Base-by-base conservation (phyloP, 2,329 filamentous ascomycete species). In the Pseudopyricularia javanii region DNA sequence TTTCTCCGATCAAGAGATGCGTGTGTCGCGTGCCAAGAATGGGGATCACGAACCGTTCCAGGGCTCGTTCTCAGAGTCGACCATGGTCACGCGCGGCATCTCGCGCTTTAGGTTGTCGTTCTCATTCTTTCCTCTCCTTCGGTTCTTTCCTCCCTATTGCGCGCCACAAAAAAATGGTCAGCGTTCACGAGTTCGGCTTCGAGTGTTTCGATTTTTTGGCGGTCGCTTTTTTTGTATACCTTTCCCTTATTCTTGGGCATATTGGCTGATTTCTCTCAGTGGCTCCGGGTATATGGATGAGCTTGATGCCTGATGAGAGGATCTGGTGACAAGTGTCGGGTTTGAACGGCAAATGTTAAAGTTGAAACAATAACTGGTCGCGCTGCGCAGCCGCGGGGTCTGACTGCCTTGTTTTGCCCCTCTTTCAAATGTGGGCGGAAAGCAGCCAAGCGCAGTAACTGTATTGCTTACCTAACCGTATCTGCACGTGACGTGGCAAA, bases 171-270 rank as follows among this genome's bases (percentile, higher is more conserved):
- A 47, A 28, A 34, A 34, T 45, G 47, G 51, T 53, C 53, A 51
- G 53, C 33, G n/a, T n/a, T 35, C 30, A 30, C 12, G 20, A 20
- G 30, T 37, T 20, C 20, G 26, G 15, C 20, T 9, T 9, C n/a
- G 20, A 33, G 43, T 15, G 28, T 9, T 47, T 30, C 20, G 26
- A 24, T 30, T 22, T 49, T 22, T 32, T 33, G 43, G 33, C 49
- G 32, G 40, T 55, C 50, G 55, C 40, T 49, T 51, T 52, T 34
- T 37, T 9, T 40, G 57, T 43, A 48, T 47, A 95, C 90, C 77
- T 95, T 96, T 91, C 91, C 91, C 85, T 96, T 96, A 73, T 96
- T 96, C 88, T 96, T 96, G 67, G 91, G 91, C 91, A 96, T 96
- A 57, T 73, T 83, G 66, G 56, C 54, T 33, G 34, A 32, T 45